phyloP scores from a whole-genome alignment of 495 filamentous ascomycete genomes.

The Aspergillus olivimuriae region DNA sequence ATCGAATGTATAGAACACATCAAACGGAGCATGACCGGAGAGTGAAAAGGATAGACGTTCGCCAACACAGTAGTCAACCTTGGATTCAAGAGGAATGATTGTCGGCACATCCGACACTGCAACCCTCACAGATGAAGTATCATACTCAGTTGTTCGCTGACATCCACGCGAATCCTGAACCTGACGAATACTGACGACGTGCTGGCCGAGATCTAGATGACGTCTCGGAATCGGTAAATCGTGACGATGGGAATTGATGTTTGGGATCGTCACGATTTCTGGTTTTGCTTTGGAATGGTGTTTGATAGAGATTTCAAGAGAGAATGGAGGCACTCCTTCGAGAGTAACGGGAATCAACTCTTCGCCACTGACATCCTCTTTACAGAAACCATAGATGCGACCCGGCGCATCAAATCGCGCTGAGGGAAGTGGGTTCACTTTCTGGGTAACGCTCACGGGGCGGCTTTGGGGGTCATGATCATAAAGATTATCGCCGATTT shows the following conservation, averaged over 20 bases:
- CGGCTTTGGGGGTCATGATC: constrained; percentile 59
- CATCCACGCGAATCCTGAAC: constrained; percentile 84
- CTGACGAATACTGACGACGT: constrained; percentile 79
- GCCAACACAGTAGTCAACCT: constrained; percentile 87
- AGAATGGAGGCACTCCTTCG: constrained; percentile 80
- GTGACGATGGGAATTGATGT: constrained; percentile 66
- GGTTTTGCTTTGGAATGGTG: constrained; percentile 75
- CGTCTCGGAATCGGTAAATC: constrained; percentile 77
- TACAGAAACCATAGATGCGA: constrained; percentile 93
- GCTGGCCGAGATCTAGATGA: constrained; percentile 74
- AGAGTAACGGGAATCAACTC: constrained; percentile 82
- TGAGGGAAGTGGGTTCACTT: constrained; percentile 71
- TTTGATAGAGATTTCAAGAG: constrained; percentile 83
- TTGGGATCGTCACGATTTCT: constrained; percentile 69
- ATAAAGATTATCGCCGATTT: constrained; percentile 78
- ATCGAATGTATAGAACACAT: constrained; percentile 86
- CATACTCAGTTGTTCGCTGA: constrained; percentile 59
- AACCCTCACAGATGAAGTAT: constrained; percentile 69
- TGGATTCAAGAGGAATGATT: constrained; percentile 80
- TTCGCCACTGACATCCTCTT: constrained; percentile 69
- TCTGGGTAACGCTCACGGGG: constrained; percentile 65
- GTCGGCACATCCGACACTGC: constrained; percentile 87
- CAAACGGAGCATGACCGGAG: constrained; percentile 82
- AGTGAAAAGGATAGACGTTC: constrained; percentile 88
- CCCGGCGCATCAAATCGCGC: constrained; percentile 78